Evolutionary conservation across 108 stramenopile genomes (phyloP), one percentile per base, ranked within the genome.

Genomic region (Conticribra guillardii): DNA sequence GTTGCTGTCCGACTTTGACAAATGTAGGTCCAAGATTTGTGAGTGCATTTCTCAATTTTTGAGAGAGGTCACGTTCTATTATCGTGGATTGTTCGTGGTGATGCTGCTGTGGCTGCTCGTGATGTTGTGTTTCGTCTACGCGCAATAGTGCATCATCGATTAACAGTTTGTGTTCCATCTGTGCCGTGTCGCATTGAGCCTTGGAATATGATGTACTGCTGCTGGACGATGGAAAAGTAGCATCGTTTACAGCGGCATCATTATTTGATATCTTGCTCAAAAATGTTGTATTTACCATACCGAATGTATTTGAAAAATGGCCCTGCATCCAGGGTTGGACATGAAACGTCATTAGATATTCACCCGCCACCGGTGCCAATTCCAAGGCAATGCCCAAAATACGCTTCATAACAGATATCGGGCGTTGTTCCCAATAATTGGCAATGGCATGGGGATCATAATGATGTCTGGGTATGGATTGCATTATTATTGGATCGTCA

Each of bases 11-110:
- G 2, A 84, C 78, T 74, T 99, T 99, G 52, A 99, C 80, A 69
- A 93, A 99, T 5, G 97, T 93, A 18, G 98, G 98, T 17, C 98
- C 98, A 7, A 98, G 74, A 45, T 86, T 77, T 15, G 92, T 90
- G 51, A 96, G 70, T 9, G 91, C 85, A 15, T 82, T 46, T 37
- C 89, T 60, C 29, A 90, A 67, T 54, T 79, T 66, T 11, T 18
- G 9, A 0, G 90, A 84, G 27, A 82, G 74, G 19, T 57, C 29
- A n/a, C 71, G 54, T 63, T 85, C 64, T 58, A 68, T 54, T 48
- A 11, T 23, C 71, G 27, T 28, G 3, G 7, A 23, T 29, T 16
- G 14, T 18, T 11, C 37, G 48, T 16, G 16, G 17, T 69, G n/a
- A 22, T 47, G 11, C 21, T 15, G 14, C 29, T 24, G 45, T 29